A percentile compares a stretch with the other conserved stretches of the same genome.
These are phyloP conservation scores for Colletotrichum zoysiae DNA, from an alignment of 2,329 filamentous ascomycete species.

Conservation along the genomic window DNA sequence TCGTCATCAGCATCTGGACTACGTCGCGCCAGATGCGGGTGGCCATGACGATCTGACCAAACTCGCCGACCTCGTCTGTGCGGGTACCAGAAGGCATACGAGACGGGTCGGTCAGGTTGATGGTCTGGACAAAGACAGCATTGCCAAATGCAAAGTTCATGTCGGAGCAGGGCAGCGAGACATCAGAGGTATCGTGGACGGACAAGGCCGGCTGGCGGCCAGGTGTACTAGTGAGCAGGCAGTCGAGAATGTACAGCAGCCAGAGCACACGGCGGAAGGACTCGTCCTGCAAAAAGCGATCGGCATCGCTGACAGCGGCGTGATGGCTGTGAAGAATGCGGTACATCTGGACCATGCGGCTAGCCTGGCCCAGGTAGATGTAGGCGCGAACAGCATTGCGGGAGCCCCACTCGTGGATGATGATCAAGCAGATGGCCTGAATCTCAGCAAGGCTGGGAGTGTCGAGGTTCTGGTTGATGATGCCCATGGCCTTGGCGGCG, in stretches of 20 bases:
- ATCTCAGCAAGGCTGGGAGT: slow-evolving; percentile 72
- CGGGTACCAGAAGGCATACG: slow-evolving; percentile 53
- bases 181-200: slow-evolving; percentile 65
- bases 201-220: slow-evolving; percentile 70
- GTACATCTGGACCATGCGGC: slow-evolving; percentile 75
- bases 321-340: slow-evolving; percentile 69
- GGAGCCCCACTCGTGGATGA: slow-evolving; percentile 74
- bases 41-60: slow-evolving; percentile 71
- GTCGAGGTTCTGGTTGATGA: slow-evolving; percentile 70
- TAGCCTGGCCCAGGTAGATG: slow-evolving; percentile 72
- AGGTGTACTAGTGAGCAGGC: slow-evolving; percentile 71
- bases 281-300: slow-evolving; percentile 72
- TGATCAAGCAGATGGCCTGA: slow-evolving; percentile 70
- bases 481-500: slow-evolving; percentile 67
- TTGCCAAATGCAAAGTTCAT: slow-evolving; percentile 75
- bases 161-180: slow-evolving; percentile 70
- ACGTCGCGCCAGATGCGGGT: slow-evolving; percentile 73
- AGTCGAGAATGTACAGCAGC: slow-evolving; percentile 74
- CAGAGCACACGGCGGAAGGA: slow-evolving; percentile 72
- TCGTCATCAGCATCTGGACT: slow-evolving; percentile 71
- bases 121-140: slow-evolving; percentile 69
- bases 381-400: slow-evolving; percentile 73
- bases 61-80: slow-evolving; percentile 69
- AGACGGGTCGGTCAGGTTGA: slow-evolving; percentile 58
- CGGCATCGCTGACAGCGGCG: slow-evolving; percentile 60